A percentile compares a stretch with the other conserved stretches of the same genome.
Evolutionary conservation across 306 rosid species (phyloP).

Genomic region (Prunus dulcis): DNA sequence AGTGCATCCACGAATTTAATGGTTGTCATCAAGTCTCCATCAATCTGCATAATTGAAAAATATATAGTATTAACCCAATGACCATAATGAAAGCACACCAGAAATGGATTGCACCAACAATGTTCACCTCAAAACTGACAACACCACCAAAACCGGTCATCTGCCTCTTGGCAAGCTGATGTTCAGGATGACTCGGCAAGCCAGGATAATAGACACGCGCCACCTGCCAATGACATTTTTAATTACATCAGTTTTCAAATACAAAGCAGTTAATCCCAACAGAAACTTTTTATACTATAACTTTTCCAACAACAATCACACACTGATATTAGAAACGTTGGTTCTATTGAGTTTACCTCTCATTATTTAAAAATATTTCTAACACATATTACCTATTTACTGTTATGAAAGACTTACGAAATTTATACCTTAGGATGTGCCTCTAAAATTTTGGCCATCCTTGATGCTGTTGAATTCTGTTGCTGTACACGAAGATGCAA

Average conservation of each 20-base stretch:
- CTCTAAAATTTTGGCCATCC: conserved; percentile 95
- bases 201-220: conserved; percentile 87
- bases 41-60: conserved; percentile 52
- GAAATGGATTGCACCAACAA: background rate
- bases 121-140: conserved; percentile 85
- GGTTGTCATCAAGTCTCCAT: conserved; percentile 67
- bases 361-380: background rate
- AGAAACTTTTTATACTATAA: background rate
- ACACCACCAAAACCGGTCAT: conserved; percentile 99
- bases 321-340: background rate
- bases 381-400: background rate
- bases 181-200: conserved; percentile 87
- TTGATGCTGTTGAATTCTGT: conserved; percentile 71
- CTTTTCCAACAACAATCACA: background rate
- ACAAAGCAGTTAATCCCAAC: conserved; percentile 8
- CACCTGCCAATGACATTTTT: conserved; percentile 54
- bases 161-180: conserved; percentile 84
- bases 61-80: background rate
- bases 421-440: conserved; percentile 88
- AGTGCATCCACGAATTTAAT: conserved; percentile 76
- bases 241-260: conserved; percentile 18
- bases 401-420: background rate
- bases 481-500: conserved; percentile 94
- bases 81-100: background rate
- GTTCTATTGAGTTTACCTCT: background rate